These are phyloP conservation scores for Heliocybe sulcata DNA, from an alignment of 1,284 basidiomycete species.

Conservation along the genomic window DNA sequence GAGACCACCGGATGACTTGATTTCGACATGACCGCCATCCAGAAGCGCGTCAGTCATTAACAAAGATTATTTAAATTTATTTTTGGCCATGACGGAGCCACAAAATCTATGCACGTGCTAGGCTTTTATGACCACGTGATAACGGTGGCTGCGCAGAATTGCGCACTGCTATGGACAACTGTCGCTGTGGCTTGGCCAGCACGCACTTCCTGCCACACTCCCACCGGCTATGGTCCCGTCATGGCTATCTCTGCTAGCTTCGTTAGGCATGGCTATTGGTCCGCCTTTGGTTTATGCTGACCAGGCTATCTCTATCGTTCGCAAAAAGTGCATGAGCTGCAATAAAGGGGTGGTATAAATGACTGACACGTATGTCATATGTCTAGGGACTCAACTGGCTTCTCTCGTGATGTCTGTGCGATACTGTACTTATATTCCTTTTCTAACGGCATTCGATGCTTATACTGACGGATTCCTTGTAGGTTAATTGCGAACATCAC, in stretches of 20 bases:
- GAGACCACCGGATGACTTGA: too few species aligned
- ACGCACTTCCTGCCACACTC: background rate
- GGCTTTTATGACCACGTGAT: too few species aligned
- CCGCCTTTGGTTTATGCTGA: slow-evolving; percentile 77
- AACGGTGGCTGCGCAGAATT: too few species aligned
- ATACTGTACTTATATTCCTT: slow-evolving; percentile 46
- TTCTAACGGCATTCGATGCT: slow-evolving; percentile 4
- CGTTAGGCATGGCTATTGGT: slow-evolving; percentile 66
- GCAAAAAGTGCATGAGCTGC: slow-evolving; percentile 50
- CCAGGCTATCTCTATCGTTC: slow-evolving; percentile 67
- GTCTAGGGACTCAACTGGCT: slow-evolving; percentile 73
- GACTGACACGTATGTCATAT: slow-evolving; percentile 12
- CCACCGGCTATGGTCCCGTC: slow-evolving; percentile 19
- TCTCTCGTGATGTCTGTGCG: slow-evolving; percentile 77
- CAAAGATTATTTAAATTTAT: too few species aligned
- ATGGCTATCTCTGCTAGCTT: slow-evolving; percentile 53
- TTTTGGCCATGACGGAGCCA: too few species aligned
- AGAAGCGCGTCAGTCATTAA: too few species aligned
- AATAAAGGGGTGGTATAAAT: slow-evolving; percentile 6
- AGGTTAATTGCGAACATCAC: slow-evolving; percentile 79
- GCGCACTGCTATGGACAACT: too few species aligned
- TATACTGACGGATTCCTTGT: slow-evolving; percentile 3
- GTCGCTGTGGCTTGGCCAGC: too few species aligned
- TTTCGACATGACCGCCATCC: too few species aligned
- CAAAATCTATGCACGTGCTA: too few species aligned